phyloP scores from a whole-genome alignment of 106 monocot species.

The Platanthera zijinensis region DNA sequence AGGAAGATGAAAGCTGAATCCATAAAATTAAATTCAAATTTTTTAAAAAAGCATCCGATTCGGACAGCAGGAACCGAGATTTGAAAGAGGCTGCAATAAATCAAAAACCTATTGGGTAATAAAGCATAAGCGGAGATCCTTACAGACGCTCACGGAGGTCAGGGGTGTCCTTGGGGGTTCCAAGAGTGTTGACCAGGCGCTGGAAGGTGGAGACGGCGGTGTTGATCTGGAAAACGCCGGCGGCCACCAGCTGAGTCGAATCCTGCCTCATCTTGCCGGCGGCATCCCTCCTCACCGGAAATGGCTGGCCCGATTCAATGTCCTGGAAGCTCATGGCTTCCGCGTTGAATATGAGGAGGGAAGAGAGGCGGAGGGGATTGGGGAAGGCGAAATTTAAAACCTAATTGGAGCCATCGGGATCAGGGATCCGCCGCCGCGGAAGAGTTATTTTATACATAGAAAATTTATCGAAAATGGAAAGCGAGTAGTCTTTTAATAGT shows the following conservation, averaged over 20 bases:
- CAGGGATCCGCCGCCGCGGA: not conserved
- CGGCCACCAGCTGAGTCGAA: constrained; percentile 39
- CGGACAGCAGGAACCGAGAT: not conserved
- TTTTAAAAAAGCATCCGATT: not conserved
- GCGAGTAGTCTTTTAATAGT: no score
- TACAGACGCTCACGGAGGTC: constrained; percentile 62
- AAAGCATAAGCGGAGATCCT: constrained; percentile 1
- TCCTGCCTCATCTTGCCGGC: constrained; percentile 18
- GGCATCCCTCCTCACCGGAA: constrained; percentile 9
- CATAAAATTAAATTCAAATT: not conserved
- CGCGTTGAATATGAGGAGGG: no score
- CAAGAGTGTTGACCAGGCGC: constrained; percentile 56
- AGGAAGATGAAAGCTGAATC: not conserved
- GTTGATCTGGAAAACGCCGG: constrained; percentile 69
- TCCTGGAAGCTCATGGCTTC: constrained; percentile 64
- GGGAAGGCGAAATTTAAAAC: not conserved
- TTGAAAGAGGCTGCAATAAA: not conserved
- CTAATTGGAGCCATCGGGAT: not conserved
- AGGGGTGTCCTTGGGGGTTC: constrained; percentile 63
- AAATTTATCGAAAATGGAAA: not conserved
- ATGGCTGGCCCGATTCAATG: constrained; percentile 34
- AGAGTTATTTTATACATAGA: not conserved
- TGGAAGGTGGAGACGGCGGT: constrained; percentile 55
- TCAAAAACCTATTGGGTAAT: not conserved
- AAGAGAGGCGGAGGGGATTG: not conserved